phyloP scores from a whole-genome alignment of 2,329 filamentous ascomycete genomes.

The Claviceps sp. region DNA sequence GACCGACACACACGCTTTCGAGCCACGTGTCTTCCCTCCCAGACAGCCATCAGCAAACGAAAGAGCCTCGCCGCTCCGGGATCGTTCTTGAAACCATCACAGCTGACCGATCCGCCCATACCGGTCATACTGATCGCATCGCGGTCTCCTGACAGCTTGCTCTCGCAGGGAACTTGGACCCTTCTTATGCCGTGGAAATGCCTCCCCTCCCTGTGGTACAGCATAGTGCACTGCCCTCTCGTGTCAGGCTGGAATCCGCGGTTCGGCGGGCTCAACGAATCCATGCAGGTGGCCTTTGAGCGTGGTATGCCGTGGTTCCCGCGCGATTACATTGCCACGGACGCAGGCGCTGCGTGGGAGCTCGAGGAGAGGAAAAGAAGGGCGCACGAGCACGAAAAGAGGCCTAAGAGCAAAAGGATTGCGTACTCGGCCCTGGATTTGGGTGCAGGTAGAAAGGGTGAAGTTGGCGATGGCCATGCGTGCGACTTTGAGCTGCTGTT shows the following conservation, averaged over 20 bases:
- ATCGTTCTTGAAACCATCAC: slow-evolving; percentile 37
- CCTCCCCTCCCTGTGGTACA: slow-evolving; percentile 74
- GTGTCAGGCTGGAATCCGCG: slow-evolving; percentile 67
- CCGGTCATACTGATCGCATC: slow-evolving; percentile 60
- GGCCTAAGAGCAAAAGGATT: slow-evolving; percentile 68
- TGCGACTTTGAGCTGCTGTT: slow-evolving; percentile 74
- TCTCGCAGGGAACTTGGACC: slow-evolving; percentile 61
- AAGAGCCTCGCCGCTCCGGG: slow-evolving; percentile 52
- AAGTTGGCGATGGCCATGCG: slow-evolving; percentile 67
- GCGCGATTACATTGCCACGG: slow-evolving; percentile 66
- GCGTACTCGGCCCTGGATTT: slow-evolving; percentile 65
- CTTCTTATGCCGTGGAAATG: slow-evolving; percentile 84
- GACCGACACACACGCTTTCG: slow-evolving; percentile 50
- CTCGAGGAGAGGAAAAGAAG: slow-evolving; percentile 52
- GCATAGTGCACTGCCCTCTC: slow-evolving; percentile 68
- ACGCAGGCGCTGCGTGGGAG: slow-evolving; percentile 70
- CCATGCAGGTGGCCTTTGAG: slow-evolving; percentile 72
- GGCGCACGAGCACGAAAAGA: slow-evolving; percentile 63
- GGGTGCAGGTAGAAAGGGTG: slow-evolving; percentile 61
- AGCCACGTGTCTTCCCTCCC: slow-evolving; percentile 55
- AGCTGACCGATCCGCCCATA: slow-evolving; percentile 56
- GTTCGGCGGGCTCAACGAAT: slow-evolving; percentile 71
- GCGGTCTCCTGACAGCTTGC: slow-evolving; percentile 30
- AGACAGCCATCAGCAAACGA: slow-evolving; percentile 70
- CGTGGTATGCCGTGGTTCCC: slow-evolving; percentile 71